phyloP scores from a whole-genome alignment of 2,329 filamentous ascomycete species.

The Pestalotiopsis sp. region DNA sequence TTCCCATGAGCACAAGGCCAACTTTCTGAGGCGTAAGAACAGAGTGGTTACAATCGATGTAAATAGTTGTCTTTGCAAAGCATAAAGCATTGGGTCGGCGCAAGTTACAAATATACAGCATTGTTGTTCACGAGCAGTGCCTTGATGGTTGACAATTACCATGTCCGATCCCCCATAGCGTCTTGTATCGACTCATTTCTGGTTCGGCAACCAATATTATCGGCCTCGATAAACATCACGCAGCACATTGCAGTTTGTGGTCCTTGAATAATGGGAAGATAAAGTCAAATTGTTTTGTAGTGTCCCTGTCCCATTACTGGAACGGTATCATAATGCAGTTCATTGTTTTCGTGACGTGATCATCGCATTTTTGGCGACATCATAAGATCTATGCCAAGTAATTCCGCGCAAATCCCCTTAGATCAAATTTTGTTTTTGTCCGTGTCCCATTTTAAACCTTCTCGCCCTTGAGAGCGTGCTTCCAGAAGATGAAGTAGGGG shows the following conservation, averaged over 20 bases:
- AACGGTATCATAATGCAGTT: background rate
- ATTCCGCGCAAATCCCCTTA: slow-evolving; percentile 4
- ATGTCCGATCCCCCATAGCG: background rate
- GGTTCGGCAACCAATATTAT: too few relatives aligned
- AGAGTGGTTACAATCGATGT: background rate
- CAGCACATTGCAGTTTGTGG: background rate
- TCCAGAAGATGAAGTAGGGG: slow-evolving; percentile 89
- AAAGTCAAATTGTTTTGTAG: background rate
- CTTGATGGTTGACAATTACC: background rate
- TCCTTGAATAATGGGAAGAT: background rate
- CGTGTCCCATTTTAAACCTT: slow-evolving; percentile 73
- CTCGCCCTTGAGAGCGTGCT: slow-evolving; percentile 84
- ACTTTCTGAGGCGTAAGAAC: slow-evolving; percentile 34
- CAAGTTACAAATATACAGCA: background rate
- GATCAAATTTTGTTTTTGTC: background rate
- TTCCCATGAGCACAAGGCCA: slow-evolving; percentile 54
- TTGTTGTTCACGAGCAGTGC: background rate
- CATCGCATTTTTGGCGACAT: slow-evolving; percentile 9
- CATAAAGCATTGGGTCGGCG: background rate
- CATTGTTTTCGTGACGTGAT: background rate
- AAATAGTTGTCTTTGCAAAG: background rate
- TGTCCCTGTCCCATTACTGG: background rate
- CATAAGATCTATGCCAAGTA: slow-evolving; percentile 13
- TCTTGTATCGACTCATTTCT: too few relatives aligned
- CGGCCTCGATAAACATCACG: background rate